A percentile compares a stretch with the other conserved stretches of the same genome.
Evolutionary conservation across 2,329 filamentous ascomycete species (phyloP).

Genomic region (Aspergillus ruber): DNA sequence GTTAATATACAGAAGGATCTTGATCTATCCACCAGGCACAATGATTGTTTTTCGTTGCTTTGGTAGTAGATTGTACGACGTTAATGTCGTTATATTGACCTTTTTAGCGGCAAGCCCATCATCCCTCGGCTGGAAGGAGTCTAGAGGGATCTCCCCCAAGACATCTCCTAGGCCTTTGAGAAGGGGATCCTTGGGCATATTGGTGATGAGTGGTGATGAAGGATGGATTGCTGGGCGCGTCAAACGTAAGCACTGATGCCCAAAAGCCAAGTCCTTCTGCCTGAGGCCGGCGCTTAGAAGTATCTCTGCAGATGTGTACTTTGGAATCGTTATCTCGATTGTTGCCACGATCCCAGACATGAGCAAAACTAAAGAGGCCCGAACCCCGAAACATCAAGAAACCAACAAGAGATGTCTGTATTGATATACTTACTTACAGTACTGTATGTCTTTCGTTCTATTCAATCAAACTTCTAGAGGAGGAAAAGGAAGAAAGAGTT

Average conservation of each 20-base stretch:
- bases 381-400: neutral
- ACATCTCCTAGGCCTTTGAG: neutral
- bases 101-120: neutral
- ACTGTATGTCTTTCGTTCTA: neutral
- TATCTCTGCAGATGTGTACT: too few relatives aligned
- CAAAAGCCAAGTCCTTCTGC: neutral
- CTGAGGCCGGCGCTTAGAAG: neutral
- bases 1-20: neutral
- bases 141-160: neutral
- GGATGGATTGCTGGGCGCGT: neutral
- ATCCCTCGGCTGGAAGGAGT: neutral
- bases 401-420: neutral
- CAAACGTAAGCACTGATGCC: neutral
- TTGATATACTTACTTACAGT: slow-evolving; percentile 1
- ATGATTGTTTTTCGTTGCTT: neutral
- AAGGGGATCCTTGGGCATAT: neutral
- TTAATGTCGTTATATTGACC: neutral
- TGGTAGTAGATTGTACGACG: neutral
- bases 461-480: neutral
- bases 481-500: neutral
- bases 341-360: too few relatives aligned
- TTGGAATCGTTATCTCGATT: too few relatives aligned
- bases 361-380: neutral
- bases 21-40: neutral
- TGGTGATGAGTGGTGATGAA: neutral